phyloP scores from a whole-genome alignment of 2,329 filamentous ascomycete genomes.

The Phoma sp. region DNA sequence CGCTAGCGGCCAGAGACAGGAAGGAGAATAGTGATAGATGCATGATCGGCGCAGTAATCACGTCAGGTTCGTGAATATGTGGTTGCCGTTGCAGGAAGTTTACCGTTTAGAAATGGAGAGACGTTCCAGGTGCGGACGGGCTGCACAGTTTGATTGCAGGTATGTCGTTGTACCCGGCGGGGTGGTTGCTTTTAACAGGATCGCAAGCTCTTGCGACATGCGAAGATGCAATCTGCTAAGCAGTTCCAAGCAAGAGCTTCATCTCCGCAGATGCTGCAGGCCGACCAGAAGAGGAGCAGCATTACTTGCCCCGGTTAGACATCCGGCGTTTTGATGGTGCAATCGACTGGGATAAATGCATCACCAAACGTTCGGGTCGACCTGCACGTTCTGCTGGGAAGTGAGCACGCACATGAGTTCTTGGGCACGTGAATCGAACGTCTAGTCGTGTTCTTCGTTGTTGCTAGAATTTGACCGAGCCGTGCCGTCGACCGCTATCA shows the following conservation, averaged over 20 bases:
- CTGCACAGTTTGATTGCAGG: not conserved
- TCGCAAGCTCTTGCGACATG: slow-evolving; percentile 7
- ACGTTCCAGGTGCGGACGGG: not conserved
- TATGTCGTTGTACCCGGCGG: not conserved
- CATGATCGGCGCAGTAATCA: slow-evolving; percentile 5
- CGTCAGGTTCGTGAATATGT: not conserved
- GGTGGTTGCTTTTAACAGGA: not conserved
- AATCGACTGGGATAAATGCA: slow-evolving; percentile 14
- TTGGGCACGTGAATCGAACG: not conserved
- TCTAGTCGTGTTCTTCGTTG: not conserved
- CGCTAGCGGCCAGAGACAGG: slow-evolving; percentile 1
- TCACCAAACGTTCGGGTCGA: not conserved
- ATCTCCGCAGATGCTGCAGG: not conserved
- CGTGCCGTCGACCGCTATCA: not conserved
- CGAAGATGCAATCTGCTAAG: slow-evolving; percentile 3
- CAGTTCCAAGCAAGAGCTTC: not conserved
- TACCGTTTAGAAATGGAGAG: not conserved
- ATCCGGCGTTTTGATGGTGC: slow-evolving; percentile 8
- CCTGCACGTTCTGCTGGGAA: not conserved
- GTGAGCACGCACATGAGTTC: not conserved
- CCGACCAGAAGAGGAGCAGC: not conserved
- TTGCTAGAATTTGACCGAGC: slow-evolving; percentile 17
- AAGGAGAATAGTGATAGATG: slow-evolving; percentile 6
- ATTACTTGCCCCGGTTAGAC: not conserved
- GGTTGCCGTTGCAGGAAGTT: not conserved